Percentiles rank a stretch among this genome's conserved stretches.
These are phyloP conservation scores for Rostrohypoxylon terebratum DNA, from an alignment of 495 filamentous ascomycete genomes.

Conservation along the genomic window DNA sequence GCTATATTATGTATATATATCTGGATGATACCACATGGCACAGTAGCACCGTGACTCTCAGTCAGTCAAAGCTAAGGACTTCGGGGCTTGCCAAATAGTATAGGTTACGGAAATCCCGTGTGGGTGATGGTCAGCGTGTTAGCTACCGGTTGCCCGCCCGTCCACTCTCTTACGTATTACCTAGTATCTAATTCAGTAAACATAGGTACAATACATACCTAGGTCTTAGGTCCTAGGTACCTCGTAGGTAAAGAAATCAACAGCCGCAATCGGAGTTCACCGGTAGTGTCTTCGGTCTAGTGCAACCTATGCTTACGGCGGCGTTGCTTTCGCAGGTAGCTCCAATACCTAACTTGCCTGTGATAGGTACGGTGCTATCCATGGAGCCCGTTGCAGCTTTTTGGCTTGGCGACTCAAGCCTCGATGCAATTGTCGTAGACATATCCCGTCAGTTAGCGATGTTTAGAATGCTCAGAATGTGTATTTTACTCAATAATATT, in stretches of 20 bases:
- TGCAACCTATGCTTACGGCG: not conserved
- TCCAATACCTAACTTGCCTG: not conserved
- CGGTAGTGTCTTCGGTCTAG: constrained; percentile 4
- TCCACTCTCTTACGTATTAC: not conserved
- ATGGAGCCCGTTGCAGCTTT: no score
- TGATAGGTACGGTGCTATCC: no score
- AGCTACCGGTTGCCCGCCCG: not conserved
- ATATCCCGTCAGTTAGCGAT: not conserved
- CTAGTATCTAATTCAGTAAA: not conserved
- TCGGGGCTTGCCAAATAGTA: not conserved
- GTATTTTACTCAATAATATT: no score
- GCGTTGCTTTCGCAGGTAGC: not conserved
- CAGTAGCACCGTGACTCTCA: not conserved
- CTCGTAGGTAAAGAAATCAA: constrained; percentile 5
- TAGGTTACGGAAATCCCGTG: not conserved
- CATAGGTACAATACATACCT: no score
- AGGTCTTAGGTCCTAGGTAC: no score
- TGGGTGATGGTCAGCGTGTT: not conserved
- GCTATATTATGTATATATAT: not conserved
- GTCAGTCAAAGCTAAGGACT: not conserved
- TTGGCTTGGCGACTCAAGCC: not conserved
- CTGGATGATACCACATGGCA: not conserved
- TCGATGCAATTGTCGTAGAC: not conserved
- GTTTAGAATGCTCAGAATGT: not conserved
- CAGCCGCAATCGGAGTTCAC: constrained; percentile 16